A percentile compares a stretch with the other conserved stretches of the same genome.
These are phyloP conservation scores for Citrullus amarus DNA, from an alignment of 306 rosid genomes.

Conservation along the genomic window DNA sequence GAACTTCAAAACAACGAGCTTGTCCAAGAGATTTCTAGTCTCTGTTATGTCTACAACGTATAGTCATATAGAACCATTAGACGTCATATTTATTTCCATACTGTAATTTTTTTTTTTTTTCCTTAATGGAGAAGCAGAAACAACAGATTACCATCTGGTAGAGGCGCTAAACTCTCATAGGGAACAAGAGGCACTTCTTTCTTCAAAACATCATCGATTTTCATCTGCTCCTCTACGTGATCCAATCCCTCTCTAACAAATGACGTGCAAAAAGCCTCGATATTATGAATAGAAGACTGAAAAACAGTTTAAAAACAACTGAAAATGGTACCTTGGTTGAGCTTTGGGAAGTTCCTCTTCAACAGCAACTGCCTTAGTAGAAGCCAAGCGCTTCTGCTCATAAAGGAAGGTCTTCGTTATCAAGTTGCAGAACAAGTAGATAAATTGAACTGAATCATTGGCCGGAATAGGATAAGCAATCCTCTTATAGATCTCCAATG, in stretches of 20 bases:
- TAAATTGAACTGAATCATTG: slow-evolving; percentile 52
- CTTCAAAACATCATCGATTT: slow-evolving; percentile 20
- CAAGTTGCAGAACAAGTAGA: slow-evolving; percentile 65
- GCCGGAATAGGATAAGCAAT: slow-evolving; percentile 77
- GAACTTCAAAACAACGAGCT: slow-evolving; percentile 59
- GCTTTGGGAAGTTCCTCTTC: neutral
- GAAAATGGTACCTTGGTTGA: slow-evolving; percentile 19
- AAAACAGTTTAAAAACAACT: neutral
- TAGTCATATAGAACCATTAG: neutral
- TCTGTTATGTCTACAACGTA: slow-evolving; percentile 30
- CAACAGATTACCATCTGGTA: slow-evolving; percentile 32
- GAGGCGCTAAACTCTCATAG: slow-evolving; percentile 27
- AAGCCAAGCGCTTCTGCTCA: slow-evolving; percentile 20
- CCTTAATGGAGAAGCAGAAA: neutral
- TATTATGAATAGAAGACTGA: neutral
- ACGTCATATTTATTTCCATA: neutral
- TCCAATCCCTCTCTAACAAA: slow-evolving; percentile 25
- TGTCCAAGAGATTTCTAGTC: slow-evolving; percentile 48
- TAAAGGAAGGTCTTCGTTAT: slow-evolving; percentile 59
- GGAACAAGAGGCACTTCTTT: slow-evolving; percentile 36
- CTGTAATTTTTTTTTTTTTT: neutral
- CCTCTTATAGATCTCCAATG: slow-evolving; percentile 31
- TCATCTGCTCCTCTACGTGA: slow-evolving; percentile 23
- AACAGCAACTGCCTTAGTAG: slow-evolving; percentile 6
- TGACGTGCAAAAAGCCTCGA: neutral